Evolutionary conservation across 2,329 filamentous ascomycete genomes (phyloP).

Genomic region (Diaporthe aspalathi): DNA sequence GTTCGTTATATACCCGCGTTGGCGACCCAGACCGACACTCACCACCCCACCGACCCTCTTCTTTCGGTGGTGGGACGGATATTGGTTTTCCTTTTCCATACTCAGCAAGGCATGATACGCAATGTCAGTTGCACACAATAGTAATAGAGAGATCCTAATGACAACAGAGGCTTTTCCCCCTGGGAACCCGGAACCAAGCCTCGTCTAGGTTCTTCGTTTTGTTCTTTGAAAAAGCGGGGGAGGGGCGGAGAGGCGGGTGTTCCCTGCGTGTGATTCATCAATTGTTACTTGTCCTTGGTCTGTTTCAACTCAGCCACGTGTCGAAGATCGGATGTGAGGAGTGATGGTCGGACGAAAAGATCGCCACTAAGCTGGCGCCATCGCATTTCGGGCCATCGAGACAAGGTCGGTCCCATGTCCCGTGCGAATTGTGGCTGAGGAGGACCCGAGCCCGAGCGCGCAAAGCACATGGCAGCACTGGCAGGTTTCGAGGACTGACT

Average conservation of each 20-base stretch:
- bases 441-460: not conserved
- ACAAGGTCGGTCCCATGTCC: not conserved
- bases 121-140: conserved; percentile 9
- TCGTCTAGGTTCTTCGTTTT: not conserved
- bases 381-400: conserved; percentile 8
- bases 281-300: not conserved
- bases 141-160: conserved; percentile 27
- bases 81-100: conserved; percentile 8
- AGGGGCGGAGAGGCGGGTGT: no score
- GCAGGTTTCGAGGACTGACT: not conserved
- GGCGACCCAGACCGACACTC: conserved; percentile 14
- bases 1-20: conserved; percentile 35
- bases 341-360: not conserved
- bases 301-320: not conserved
- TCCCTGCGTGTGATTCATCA: no score
- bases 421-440: conserved; percentile 11
- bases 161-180: not conserved
- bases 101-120: conserved; percentile 21
- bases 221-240: no score
- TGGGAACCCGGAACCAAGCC: not conserved
- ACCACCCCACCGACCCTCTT: not conserved
- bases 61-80: conserved; percentile 10
- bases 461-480: not conserved
- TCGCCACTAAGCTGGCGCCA: not conserved
- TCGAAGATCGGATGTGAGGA: conserved; percentile 2